phyloP scores from a whole-genome alignment of 192 early-diverging fungal species.

The Coemansia asiatica region DNA sequence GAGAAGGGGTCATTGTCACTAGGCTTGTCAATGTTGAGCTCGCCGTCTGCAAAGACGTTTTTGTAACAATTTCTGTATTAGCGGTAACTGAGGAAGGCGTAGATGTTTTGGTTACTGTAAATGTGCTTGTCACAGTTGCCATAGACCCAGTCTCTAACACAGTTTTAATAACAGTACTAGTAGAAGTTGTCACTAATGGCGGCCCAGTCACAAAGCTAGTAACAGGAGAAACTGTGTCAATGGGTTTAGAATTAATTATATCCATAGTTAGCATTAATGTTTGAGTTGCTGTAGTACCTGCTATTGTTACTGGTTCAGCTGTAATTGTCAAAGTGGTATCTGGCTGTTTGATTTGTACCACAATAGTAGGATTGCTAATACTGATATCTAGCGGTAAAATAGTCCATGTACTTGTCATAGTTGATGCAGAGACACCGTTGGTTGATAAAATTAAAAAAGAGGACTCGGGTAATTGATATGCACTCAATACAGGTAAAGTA shows the following conservation, averaged over 20 bases:
- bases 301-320: neutral
- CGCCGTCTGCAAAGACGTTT: neutral
- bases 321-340: neutral
- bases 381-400: neutral
- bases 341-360: neutral
- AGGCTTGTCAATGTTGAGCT: neutral
- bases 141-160: neutral
- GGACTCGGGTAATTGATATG: neutral
- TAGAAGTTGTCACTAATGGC: neutral
- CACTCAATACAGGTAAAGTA: too few relatives aligned
- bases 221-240: neutral
- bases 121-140: neutral
- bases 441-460: neutral
- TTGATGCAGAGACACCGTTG: neutral
- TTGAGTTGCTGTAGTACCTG: neutral
- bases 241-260: too few relatives aligned
- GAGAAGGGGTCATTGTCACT: neutral
- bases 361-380: neutral
- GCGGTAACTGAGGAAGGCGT: neutral
- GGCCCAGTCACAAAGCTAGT: neutral
- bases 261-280: neutral
- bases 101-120: neutral
- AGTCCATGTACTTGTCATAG: slow-evolving; percentile 1
- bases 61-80: neutral
- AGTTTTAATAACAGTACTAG: neutral